Base-by-base conservation (phyloP, 2,329 filamentous ascomycete genomes). In the Cryoendolithus antarcticus region DNA sequence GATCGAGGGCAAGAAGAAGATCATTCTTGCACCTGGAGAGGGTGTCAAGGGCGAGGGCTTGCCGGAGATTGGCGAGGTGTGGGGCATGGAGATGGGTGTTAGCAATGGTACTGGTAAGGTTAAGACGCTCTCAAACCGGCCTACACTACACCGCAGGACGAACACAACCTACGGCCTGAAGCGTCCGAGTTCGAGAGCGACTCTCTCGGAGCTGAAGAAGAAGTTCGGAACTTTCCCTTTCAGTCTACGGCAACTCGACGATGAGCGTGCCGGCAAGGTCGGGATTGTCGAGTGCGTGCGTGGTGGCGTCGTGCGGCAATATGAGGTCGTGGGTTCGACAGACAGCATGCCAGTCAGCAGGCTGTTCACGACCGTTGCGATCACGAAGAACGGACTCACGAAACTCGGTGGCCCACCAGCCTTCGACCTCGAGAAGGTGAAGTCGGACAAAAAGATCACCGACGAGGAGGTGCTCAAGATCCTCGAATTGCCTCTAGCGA, bases 141-240 rank as follows among this genome's bases (percentile, higher is more conserved):
- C 91, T 37, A 98, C 91, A 35, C 75, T 98, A 49, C 86, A 96
- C 69, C 85, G 89, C 60, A 83, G 89, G 56, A 96, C 91, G 42
- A 80, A 77, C 50, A 88, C 85, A 52, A 95, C 86, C 45, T 95
- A 94, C 65, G 80, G 79, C 45, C 74, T 98, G 50, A 98, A 96
- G 78, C 81, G 91, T 51, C 86, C 86, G 44, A 93, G 85, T 50
- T 95, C 89, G 38, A 79, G 89, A 60, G 85, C 93, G 66, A 82
- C 89, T 36, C 73, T 96, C 38, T 93, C 88, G 34, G 91, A 96
- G 68, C 82, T 94, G 45, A 81, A 93, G 62, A 93, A 89, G 78
- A 95, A 89, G 70, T 98, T 96, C 59, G 88, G 89, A 49, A 86
- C 77, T 46, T 98, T 98, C 74, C 91, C 91, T 54, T 98, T 98